Evolutionary conservation across 768 basidiomycete genomes (phyloP), one percentile per base, ranked within the genome.

Genomic region (Hygrophorus russula): DNA sequence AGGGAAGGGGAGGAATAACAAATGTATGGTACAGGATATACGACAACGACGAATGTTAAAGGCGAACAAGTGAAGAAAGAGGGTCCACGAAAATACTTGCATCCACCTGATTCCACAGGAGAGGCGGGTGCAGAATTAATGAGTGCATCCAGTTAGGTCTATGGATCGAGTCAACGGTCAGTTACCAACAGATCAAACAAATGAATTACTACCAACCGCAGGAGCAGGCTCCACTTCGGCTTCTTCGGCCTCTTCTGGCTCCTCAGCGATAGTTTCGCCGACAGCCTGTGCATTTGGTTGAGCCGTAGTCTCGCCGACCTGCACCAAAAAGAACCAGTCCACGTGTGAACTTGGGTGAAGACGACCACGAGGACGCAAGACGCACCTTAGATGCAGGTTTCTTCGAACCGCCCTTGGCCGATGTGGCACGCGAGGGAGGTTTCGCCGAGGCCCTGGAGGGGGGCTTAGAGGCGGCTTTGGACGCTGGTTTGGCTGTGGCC

Each of bases 371-470:
- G 44, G 36, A 35, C 8, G 31, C 46, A 39, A 43, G 20, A 54
- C 65, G 40, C 47, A 66, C 78, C 74, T 78, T 80, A 38, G 68
- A 68, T 5, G 65, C 57, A 12, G 73, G 70, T 49, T 72, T 72
- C 46, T 58, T 50, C 15, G 60, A 53, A 44, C 57, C 32, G 28
- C 55, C 59, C 32, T 54, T 63, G 34, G 55, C 50, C 14, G 56
- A 43, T 31, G 55, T 50, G 28, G 56, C 40, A 30, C 52, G 56
- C 35, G 71, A 72, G 3, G 66, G 56, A 8, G 70, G 69, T 43
- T 72, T 71, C 15, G 56, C 60, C 18, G 67, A 56, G 1, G 48
- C 50, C 10, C 46, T 38, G 20, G 64, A 57, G 28, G 55, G 51
- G n/a, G 63, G 58, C 39, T 61, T 59, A 1, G 44, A 46, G 28